Evolutionary conservation across 306 rosid species (phyloP).

Genomic region (Glycine tomentella): DNA sequence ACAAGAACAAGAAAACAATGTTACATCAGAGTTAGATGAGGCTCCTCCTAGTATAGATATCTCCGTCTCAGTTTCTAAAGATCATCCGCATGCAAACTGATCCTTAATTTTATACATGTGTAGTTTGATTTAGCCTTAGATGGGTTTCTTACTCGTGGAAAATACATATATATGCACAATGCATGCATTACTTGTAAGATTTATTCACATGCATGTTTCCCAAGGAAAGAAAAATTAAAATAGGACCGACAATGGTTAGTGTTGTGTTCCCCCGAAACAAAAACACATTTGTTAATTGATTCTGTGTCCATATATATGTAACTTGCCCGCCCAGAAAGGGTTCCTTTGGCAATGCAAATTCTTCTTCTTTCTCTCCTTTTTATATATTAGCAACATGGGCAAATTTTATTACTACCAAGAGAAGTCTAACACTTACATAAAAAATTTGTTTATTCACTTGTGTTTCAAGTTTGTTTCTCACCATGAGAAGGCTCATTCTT

Average conservation of each 20-base stretch:
- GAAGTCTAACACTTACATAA: too few relatives aligned
- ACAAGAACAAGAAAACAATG: neutral
- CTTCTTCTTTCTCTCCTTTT: neutral
- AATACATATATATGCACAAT: neutral
- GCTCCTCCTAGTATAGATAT: neutral
- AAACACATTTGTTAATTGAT: slow-evolving; percentile 6
- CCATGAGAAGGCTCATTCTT: too few relatives aligned
- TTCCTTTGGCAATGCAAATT: neutral
- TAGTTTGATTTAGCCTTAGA: slow-evolving; percentile 29
- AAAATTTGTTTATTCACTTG: too few relatives aligned
- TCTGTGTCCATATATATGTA: neutral
- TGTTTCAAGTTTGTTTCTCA: too few relatives aligned
- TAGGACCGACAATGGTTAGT: neutral
- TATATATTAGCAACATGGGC: too few relatives aligned
- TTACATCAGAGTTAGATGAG: slow-evolving; percentile 12
- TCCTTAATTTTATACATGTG: neutral
- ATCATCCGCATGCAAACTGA: neutral
- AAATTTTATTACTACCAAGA: too few relatives aligned
- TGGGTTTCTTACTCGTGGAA: neutral
- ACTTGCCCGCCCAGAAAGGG: neutral
- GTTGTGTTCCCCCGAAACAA: neutral
- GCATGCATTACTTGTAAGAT: neutral
- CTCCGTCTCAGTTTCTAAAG: neutral
- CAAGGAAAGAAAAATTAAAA: neutral
- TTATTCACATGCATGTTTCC: neutral